phyloP scores from a whole-genome alignment of 192 early-diverging fungal species.

The Podila horticola region DNA sequence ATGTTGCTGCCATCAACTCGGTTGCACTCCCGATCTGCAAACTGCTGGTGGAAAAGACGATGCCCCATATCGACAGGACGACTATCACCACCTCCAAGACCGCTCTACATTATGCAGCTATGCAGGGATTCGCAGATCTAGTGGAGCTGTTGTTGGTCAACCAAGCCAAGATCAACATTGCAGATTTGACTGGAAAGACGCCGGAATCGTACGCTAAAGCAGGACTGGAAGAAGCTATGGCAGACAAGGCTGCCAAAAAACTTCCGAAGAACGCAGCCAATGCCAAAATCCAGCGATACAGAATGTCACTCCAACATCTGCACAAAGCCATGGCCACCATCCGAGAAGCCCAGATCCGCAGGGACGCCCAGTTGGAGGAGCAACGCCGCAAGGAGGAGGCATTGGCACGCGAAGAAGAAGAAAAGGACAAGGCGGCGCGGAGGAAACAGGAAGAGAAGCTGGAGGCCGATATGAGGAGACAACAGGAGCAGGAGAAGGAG shows the following conservation, averaged over 20 bases:
- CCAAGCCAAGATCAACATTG: constrained; percentile 34
- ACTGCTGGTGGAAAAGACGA: constrained; percentile 37
- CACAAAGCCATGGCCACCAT: constrained; percentile 34
- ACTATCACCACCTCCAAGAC: constrained; percentile 28
- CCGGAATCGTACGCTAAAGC: constrained; percentile 44
- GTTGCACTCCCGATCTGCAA: constrained; percentile 17
- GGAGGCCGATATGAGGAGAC: constrained; percentile 33
- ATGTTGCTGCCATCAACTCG: constrained; percentile 31
- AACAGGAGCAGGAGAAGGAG: constrained; percentile 53
- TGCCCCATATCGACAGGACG: constrained; percentile 31
- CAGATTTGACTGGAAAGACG: constrained; percentile 37
- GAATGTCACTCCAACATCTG: constrained; percentile 26
- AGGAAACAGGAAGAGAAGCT: constrained; percentile 57
- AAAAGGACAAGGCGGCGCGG: constrained; percentile 45
- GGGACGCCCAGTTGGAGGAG: constrained; percentile 67
- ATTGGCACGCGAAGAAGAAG: constrained; percentile 33
- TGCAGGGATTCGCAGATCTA: constrained; percentile 23
- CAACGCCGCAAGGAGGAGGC: constrained; percentile 55
- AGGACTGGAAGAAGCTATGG: constrained; percentile 9
- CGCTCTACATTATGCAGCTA: constrained; percentile 46
- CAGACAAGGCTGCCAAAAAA: background rate
- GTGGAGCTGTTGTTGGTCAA: constrained; percentile 40
- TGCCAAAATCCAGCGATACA: constrained; percentile 18
- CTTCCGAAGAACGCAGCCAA: constrained; percentile 15
- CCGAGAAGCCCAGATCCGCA: constrained; percentile 37